Evolutionary conservation across 495 filamentous ascomycete genomes (phyloP), one percentile per base, ranked within the genome.

Genomic region (Rostrohypoxylon terebratum): DNA sequence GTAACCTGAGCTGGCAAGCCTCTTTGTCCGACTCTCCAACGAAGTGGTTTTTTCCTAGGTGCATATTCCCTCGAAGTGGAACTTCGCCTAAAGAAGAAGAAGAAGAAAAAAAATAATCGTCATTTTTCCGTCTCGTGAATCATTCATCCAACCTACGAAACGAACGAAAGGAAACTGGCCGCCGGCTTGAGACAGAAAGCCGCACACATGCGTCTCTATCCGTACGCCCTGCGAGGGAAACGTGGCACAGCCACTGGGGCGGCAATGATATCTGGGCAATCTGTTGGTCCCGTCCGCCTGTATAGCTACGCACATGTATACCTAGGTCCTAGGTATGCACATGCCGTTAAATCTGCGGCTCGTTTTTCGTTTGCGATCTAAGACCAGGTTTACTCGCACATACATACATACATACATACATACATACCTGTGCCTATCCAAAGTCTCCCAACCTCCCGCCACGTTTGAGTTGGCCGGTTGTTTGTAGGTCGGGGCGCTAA

Each of bases 141-240:
- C 28, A 28, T 28, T 28, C 6, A 3, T 28, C 38, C 55, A 42
- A 14, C 18, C 44, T 40, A 54, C 25, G 68, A 58, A 58, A 44
- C 62, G 38, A 48, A 57, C 54, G 65, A 73, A 45, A 45, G 33
- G 16, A 45, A 45, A 66, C 54, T 66, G 68, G 55, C 70, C 60
- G 65, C 70, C 60, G 50, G 38, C 59, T 65, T 66, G 70, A 73
- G 65, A 73, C 65, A 73, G 68, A 21, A 73, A 21, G 69, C 69
- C 63, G 59, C 59, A 67, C 54, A 64, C 65, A 65, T 69, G 60
- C 66, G 44, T 69, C 4, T 50, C 57, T 14, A 28, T 14, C 61
- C 61, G 71, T 59, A 36, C 60, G 21, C 50, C 40, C 60, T 62
- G 71, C 57, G 71, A 69, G 66, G 69, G 23, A 67, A 67, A 73